A percentile compares a stretch with the other conserved stretches of the same genome.
Conservation (phyloP, 148 eudicot genomes). For the Heliosperma pusillum region DNA sequence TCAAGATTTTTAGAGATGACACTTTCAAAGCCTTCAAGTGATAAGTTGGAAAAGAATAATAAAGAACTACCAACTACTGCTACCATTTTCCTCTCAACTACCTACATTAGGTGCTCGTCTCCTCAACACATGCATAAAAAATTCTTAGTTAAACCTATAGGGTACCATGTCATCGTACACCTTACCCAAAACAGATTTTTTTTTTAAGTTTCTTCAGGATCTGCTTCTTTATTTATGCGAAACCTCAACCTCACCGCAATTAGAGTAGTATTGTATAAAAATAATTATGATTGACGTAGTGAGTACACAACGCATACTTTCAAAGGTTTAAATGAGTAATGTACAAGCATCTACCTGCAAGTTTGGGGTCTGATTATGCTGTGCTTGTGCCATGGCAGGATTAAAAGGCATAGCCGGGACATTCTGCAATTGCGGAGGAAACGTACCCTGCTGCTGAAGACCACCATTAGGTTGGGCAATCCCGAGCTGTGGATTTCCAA, state of each 20-base stretch:
- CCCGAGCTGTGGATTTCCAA: slow-evolving; percentile 40
- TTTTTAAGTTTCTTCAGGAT: neutral
- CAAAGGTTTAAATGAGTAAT: neutral
- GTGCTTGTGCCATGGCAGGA: slow-evolving; percentile 23
- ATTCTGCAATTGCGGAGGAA: slow-evolving; percentile 37
- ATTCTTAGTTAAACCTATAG: neutral
- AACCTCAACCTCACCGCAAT: neutral
- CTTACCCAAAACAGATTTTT: neutral
- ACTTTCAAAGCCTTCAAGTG: neutral
- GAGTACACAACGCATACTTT: neutral
- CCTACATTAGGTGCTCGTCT: neutral
- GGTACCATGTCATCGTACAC: neutral
- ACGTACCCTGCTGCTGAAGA: slow-evolving; percentile 33
- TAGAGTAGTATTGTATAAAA: neutral
- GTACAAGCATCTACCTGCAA: slow-evolving; percentile 43
- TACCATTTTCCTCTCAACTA: neutral
- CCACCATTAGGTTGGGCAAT: slow-evolving; percentile 30
- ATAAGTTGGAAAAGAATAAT: neutral
- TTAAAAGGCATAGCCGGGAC: slow-evolving; percentile 27
- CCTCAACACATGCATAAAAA: neutral
- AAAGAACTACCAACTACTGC: neutral
- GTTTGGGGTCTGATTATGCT: slow-evolving; percentile 28
- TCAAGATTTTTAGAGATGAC: slow-evolving; percentile 1
- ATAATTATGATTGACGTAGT: neutral
- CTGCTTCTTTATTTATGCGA: neutral